Percentiles rank a stretch among this genome's conserved stretches.
Evolutionary conservation across 2,329 filamentous ascomycete genomes (phyloP).

Genomic region (Endoconidiophora laricicola): DNA sequence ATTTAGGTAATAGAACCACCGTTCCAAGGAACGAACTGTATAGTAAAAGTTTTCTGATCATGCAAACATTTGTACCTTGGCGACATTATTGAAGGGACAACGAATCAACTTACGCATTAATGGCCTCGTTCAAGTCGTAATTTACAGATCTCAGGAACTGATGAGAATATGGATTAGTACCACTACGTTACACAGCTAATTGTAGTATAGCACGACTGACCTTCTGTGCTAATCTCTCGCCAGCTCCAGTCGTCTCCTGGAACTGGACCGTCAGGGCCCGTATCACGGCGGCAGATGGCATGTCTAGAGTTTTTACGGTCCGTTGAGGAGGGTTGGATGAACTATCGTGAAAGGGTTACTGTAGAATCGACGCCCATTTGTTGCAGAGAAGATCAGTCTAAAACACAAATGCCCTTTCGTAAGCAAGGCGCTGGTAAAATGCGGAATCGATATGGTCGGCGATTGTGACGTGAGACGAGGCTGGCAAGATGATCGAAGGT

Average conservation of each 20-base stretch:
- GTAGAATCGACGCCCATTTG: too few species aligned
- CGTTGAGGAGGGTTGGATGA: background rate
- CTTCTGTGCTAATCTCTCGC: slow-evolving; percentile 27
- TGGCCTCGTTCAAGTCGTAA: slow-evolving; percentile 36
- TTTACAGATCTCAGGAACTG: slow-evolving; percentile 18
- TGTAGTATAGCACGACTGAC: slow-evolving; percentile 13
- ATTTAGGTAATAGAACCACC: too few species aligned
- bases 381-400: too few species aligned
- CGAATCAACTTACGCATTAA: slow-evolving; percentile 37
- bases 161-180: background rate
- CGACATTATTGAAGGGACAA: slow-evolving; percentile 13
- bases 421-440: too few species aligned
- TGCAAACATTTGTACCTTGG: background rate
- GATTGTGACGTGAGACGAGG: too few species aligned
- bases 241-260: slow-evolving; percentile 26
- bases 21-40: too few species aligned
- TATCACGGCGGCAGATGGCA: slow-evolving; percentile 16
- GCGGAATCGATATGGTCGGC: too few species aligned
- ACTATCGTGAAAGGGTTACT: too few species aligned
- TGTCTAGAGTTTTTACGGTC: background rate
- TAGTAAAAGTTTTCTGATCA: too few species aligned
- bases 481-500: too few species aligned
- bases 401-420: too few species aligned
- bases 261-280: slow-evolving; percentile 28
- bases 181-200: background rate